phyloP scores from a whole-genome alignment of 345 rosid genomes.

The Ceriops tagal region DNA sequence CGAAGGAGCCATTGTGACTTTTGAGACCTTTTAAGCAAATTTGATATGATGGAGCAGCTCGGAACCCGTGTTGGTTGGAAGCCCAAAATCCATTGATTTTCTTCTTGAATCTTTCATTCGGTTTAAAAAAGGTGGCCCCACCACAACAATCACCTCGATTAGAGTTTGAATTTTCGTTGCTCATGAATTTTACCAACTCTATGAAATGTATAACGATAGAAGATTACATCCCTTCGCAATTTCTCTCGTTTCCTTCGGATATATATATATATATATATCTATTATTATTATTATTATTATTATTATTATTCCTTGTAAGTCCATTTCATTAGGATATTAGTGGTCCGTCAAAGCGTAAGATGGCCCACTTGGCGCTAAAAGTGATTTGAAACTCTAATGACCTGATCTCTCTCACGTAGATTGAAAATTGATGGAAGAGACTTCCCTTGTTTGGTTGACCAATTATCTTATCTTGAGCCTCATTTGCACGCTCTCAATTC shows the following conservation, averaged over 20 bases:
- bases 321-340: too few species aligned
- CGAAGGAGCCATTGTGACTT: too few species aligned
- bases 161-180: too few species aligned
- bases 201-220: too few species aligned
- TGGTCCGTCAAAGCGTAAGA: background rate
- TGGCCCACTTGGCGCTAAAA: slow-evolving; percentile 22
- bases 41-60: background rate
- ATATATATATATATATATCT: too few species aligned
- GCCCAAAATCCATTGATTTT: background rate
- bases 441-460: background rate
- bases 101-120: background rate
- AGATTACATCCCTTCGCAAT: too few species aligned
- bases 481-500: background rate
- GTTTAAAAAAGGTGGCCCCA: too few species aligned
- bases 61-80: slow-evolving; percentile 10
- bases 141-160: too few species aligned
- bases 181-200: too few species aligned
- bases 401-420: background rate
- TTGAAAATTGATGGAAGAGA: slow-evolving; percentile 10
- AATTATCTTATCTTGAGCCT: background rate
- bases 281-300: too few species aligned
- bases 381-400: slow-evolving; percentile 14
- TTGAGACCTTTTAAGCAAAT: slow-evolving; percentile 16
- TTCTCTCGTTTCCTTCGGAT: too few species aligned
- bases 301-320: too few species aligned